These are phyloP conservation scores for Dryas octopetala DNA, from an alignment of 306 rosid genomes.

Conservation along the genomic window DNA sequence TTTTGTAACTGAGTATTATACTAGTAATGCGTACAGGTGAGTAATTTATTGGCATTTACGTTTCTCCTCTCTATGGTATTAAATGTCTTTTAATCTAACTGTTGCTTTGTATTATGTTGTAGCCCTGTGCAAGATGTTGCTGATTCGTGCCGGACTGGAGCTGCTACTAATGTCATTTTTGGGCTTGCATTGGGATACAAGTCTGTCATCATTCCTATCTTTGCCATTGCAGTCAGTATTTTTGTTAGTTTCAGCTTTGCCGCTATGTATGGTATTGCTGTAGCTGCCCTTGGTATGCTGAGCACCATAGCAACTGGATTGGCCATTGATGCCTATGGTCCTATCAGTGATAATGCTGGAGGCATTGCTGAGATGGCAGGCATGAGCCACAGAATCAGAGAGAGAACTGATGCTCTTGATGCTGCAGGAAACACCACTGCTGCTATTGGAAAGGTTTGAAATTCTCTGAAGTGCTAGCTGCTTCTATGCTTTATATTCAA, in stretches of 20 bases:
- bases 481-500: not conserved
- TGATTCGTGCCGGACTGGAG: slow-evolving; percentile 96
- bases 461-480: not conserved
- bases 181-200: slow-evolving; percentile 99
- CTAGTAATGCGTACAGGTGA: slow-evolving; percentile 96
- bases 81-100: not conserved
- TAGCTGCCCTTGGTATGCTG: slow-evolving; percentile 97
- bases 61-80: not conserved
- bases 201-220: slow-evolving; percentile 91
- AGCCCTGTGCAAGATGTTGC: slow-evolving; percentile 99
- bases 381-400: slow-evolving; percentile 91
- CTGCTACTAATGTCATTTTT: slow-evolving; percentile 95
- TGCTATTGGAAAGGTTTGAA: slow-evolving; percentile 87
- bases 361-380: slow-evolving; percentile 99
- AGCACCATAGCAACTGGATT: slow-evolving; percentile 95
- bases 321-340: slow-evolving; percentile 98
- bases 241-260: slow-evolving; percentile 93
- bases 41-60: slow-evolving; percentile 7
- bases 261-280: slow-evolving; percentile 96
- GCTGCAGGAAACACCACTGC: slow-evolving; percentile 99
- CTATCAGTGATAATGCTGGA: slow-evolving; percentile 97
- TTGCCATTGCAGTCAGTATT: slow-evolving; percentile 88
- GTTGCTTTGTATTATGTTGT: slow-evolving; percentile 26
- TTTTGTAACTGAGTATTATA: slow-evolving; percentile 85
- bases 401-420: slow-evolving; percentile 97